Evolutionary conservation across 306 rosid species (phyloP).

Genomic region (Arachis hypogaea): DNA sequence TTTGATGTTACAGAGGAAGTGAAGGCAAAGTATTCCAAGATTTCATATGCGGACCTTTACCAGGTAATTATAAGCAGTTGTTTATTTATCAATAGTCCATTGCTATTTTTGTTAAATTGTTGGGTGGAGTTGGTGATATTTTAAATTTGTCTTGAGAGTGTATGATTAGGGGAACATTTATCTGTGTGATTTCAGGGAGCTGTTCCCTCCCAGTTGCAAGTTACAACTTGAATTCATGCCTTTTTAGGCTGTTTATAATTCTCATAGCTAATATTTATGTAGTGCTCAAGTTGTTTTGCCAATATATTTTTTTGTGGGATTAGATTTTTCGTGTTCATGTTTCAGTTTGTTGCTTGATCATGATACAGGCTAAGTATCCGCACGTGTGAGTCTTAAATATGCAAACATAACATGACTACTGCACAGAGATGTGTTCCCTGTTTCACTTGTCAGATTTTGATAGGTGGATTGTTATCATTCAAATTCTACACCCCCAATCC

Average conservation of each 20-base stretch:
- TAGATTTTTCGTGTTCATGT: constrained; percentile 26
- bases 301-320: constrained; percentile 9
- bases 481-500: constrained; percentile 2
- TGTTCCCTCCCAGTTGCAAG: constrained; percentile 4
- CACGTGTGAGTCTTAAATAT: constrained; percentile 19
- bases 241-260: constrained; percentile 1
- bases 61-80: constrained; percentile 58
- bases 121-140: background rate
- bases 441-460: constrained; percentile 13
- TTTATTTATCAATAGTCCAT: background rate
- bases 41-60: constrained; percentile 84
- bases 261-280: constrained; percentile 9
- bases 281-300: constrained; percentile 32
- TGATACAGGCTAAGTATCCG: constrained; percentile 19
- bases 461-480: background rate
- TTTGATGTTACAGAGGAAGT: constrained; percentile 75
- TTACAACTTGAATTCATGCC: background rate
- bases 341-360: constrained; percentile 14
- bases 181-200: constrained; percentile 13
- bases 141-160: constrained; percentile 21
- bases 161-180: background rate
- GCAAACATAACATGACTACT: constrained; percentile 1
- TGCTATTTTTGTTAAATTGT: constrained; percentile 31
- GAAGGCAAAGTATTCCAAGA: constrained; percentile 70
- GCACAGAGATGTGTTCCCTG: constrained; percentile 19